Evolutionary conservation across 768 basidiomycete species (phyloP), one percentile per base, ranked within the genome.

Genomic region (Imleria badia): DNA sequence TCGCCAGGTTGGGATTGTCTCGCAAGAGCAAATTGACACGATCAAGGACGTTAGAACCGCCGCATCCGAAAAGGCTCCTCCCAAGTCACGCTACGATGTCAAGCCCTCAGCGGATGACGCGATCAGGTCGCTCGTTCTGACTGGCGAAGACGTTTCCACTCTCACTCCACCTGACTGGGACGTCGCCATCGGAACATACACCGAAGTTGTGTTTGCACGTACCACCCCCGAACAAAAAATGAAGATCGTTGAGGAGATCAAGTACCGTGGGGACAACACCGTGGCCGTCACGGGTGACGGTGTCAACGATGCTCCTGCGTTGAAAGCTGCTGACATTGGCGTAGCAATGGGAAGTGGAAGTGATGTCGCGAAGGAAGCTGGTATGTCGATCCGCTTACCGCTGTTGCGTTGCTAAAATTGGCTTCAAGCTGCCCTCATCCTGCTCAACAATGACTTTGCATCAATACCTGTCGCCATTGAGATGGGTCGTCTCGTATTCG

Each of bases 201-300:
- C 59, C 7, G 72, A 76, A 40, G 67, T 83, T n/a, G 82, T 81
- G 8, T 83, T 84, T 55, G 80, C 81, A 0, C 71, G 83, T 5
- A 83, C 80, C 0, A 80, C 78, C 0, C 81, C 82, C 1, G 78
- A 83, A 53, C 81, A 83, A 61, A 84, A 84, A 60, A 72, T 85
- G 58, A 70, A 73, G 41, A 85, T 85, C 52, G 81, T 85, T 13
- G 77, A 79, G 56, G 78, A 79, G 39, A 72, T 82, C 59, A 81
- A 83, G 59, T 60, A 62, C 10, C 70, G 80, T 1, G 78, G 75
- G 2, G 72, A 75, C 59, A 76, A 76, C 49, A 75, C 78, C 2
- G 80, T 82, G 8, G 82, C 81, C 1, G 81, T 77, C 13, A 76
- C 78, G 8, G 83, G 83, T 1, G 84, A 85, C 51, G 83, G 83